phyloP scores from a whole-genome alignment of 768 basidiomycete species.

The Termitomyces sp. region DNA sequence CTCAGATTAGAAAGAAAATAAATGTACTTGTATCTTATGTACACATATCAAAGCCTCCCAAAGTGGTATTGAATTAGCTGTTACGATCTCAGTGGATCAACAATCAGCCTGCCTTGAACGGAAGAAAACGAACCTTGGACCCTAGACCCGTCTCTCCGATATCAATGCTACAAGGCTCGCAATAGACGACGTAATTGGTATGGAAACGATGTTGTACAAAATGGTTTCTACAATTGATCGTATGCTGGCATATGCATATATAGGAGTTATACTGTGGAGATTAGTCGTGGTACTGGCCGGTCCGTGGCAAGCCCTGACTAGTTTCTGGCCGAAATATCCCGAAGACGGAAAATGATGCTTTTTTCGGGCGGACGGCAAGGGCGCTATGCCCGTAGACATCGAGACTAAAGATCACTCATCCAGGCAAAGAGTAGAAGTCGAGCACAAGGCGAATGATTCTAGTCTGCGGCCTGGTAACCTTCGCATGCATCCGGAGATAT shows the following conservation, averaged over 20 bases:
- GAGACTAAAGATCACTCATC: too few relatives aligned
- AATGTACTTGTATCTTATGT: conserved; percentile 1
- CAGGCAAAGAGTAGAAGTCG: background rate
- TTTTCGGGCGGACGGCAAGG: background rate
- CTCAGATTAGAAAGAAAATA: background rate
- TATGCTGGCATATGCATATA: background rate
- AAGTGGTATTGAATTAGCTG: background rate
- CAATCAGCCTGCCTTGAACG: background rate
- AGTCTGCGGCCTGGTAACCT: too few relatives aligned
- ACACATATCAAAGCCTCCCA: background rate
- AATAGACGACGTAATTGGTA: background rate
- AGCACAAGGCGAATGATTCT: too few relatives aligned
- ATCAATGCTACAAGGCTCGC: background rate
- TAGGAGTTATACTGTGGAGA: too few relatives aligned
- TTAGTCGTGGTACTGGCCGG: background rate
- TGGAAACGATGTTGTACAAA: background rate
- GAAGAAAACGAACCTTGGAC: background rate
- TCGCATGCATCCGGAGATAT: background rate
- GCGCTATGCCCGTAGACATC: background rate
- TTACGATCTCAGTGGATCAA: background rate
- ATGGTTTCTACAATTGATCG: background rate
- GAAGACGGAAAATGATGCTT: background rate
- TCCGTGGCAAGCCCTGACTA: background rate
- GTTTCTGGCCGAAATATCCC: background rate
- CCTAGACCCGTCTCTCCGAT: background rate